Percentiles rank a stretch among this genome's conserved stretches.
Conservation (phyloP, 2,329 filamentous ascomycete genomes). For the Bipolaris cookei region DNA sequence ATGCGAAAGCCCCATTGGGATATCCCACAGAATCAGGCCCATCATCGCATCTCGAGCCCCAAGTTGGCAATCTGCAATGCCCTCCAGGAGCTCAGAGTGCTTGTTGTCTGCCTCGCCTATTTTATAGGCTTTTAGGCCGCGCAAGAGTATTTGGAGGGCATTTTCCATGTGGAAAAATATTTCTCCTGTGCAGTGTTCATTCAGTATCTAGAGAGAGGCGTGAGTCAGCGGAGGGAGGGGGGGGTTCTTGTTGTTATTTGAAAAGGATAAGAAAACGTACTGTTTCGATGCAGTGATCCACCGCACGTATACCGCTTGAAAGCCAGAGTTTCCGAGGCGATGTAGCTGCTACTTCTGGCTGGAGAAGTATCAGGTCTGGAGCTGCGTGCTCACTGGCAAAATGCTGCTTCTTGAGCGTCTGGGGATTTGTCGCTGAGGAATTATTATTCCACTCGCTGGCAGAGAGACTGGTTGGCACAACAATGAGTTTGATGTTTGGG, state of each 20-base stretch:
- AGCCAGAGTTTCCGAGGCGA: slow-evolving; percentile 36
- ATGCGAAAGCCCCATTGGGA: slow-evolving; percentile 31
- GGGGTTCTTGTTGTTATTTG: background rate
- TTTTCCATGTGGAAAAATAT: slow-evolving; percentile 28
- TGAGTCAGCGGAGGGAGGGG: background rate
- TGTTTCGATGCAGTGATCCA: slow-evolving; percentile 42
- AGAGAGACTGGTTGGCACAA: slow-evolving; percentile 33
- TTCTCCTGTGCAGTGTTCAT: slow-evolving; percentile 18
- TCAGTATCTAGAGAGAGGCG: slow-evolving; percentile 16
- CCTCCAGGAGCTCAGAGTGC: slow-evolving; percentile 21
- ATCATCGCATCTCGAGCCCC: slow-evolving; percentile 32
- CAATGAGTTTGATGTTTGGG: slow-evolving; percentile 27
- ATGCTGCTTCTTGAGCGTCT: slow-evolving; percentile 35
- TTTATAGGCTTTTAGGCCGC: slow-evolving; percentile 27
- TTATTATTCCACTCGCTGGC: slow-evolving; percentile 36
- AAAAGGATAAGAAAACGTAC: background rate
- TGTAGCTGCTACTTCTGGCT: slow-evolving; percentile 33
- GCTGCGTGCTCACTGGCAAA: slow-evolving; percentile 26
- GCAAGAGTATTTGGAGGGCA: slow-evolving; percentile 28
- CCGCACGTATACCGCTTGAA: slow-evolving; percentile 35
- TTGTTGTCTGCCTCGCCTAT: slow-evolving; percentile 21
- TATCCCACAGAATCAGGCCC: slow-evolving; percentile 23
- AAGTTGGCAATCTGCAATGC: slow-evolving; percentile 29
- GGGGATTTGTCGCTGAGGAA: slow-evolving; percentile 28
- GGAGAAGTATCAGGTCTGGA: slow-evolving; percentile 30